Base-by-base conservation (phyloP, 129 eudicot species). In the Artemisia argyi region DNA sequence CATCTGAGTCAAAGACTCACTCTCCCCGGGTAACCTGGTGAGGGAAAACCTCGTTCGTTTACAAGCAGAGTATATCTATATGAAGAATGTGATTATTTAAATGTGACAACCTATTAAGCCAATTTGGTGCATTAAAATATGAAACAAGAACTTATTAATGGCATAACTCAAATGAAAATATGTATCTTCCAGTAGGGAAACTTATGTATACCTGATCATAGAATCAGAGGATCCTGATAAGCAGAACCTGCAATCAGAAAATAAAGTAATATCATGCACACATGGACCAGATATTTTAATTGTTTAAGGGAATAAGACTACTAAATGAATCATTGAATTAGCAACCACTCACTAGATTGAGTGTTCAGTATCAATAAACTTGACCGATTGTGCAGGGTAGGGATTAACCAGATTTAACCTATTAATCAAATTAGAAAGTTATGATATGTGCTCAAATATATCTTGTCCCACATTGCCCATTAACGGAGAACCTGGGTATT, bases 191-290 rank as follows among this genome's bases (percentile, higher is more conserved):
- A 32, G 46, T 68, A 51, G 44, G 52, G 22, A 51, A 68, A 67
- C 59, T 68, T 51, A 68, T 51, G 15, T 56, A 12, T 81, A 89
- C 98, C 98, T 92, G 85, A 92, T 92, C 98, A 92, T 92, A 58
- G 96, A 89, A 82, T 92, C 98, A 51, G 98, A 92, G 75, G 98
- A 92, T 71, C 98, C 98, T 66, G 98, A 92, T 65, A 92, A 80
- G 82, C 98, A 92, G 65, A 77, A 83, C 83, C 96, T 89, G 87
- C 88, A 84, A 80, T 56, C 53, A 53, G 24, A 22, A 65, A 69
- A 53, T 71, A 30, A 56, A 47, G 60, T 35, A 69, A 30, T 28
- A 19, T 76, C 68, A 82, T 66, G 48, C 59, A 19, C 70, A 72
- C 55, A 82, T 48, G 44, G 18, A 39, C 65, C 32, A 61, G n/a